Conservation (phyloP, 2,329 filamentous ascomycete species). For the Scedosporium dehoogii region DNA sequence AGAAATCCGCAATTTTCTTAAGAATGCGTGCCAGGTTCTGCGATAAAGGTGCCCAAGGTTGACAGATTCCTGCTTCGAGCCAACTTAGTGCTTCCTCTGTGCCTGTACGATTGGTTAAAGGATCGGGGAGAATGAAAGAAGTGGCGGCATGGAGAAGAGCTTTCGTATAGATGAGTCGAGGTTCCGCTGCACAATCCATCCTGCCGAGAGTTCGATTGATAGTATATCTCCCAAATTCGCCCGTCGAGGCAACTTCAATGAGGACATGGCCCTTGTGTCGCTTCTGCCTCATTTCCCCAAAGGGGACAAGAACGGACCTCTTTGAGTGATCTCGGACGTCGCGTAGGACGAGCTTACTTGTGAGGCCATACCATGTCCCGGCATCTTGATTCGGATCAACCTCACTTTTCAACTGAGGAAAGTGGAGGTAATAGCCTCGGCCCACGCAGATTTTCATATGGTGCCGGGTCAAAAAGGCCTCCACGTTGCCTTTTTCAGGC, state of each 20-base stretch:
- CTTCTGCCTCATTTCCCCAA: constrained; percentile 23
- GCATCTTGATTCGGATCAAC: constrained; percentile 49
- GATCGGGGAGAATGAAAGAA: constrained; percentile 46
- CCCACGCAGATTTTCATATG: constrained; percentile 46
- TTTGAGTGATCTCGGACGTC: constrained; percentile 26
- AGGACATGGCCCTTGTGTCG: constrained; percentile 2
- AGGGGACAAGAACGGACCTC: constrained; percentile 43
- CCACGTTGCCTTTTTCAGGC: too few relatives aligned
- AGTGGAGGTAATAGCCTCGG: constrained; percentile 28
- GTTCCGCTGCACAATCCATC: constrained; percentile 47
- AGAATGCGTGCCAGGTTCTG: background rate
- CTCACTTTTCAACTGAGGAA: constrained; percentile 35
- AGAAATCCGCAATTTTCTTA: constrained; percentile 14
- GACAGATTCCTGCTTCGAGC: constrained; percentile 37
- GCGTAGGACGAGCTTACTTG: constrained; percentile 46
- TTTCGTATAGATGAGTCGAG: constrained; percentile 42
- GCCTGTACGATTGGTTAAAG: constrained; percentile 48
- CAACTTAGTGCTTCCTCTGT: constrained; percentile 47
- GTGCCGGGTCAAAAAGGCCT: constrained; percentile 29
- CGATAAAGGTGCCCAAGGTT: constrained; percentile 34
- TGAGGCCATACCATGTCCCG: constrained; percentile 49
- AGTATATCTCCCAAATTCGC: constrained; percentile 36
- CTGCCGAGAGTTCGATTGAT: constrained; percentile 45
- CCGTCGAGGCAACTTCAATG: constrained; percentile 18
- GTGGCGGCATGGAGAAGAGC: constrained; percentile 52